Base-by-base conservation (phyloP, 768 basidiomycete species). In the Coprinellus micaceus region DNA sequence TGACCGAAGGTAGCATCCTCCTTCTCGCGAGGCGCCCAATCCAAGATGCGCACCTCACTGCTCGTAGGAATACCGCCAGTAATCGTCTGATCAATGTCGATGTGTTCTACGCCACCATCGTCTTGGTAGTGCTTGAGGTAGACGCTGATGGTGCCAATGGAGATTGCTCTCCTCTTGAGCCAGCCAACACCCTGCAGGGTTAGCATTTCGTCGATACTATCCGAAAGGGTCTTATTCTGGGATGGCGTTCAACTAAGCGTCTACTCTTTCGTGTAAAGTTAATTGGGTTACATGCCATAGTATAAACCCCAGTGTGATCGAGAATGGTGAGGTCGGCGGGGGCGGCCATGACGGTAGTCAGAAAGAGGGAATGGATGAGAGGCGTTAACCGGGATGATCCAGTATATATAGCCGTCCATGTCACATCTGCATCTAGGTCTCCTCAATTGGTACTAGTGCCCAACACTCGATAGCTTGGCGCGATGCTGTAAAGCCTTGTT, bases 171-270 rank as follows among this genome's bases (percentile, higher is more conserved):
- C 60, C 90, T 82, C 60, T 74, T 86, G 46, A 84, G 57, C 89
- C 89, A 92, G 33, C 84, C 67, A 30, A 91, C 77, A 48, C 89
- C 90, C 66, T 91, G 90, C 2, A 86, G 73, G 30, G 68, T 66
- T 39, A 91, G 82, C 58, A 92, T 84, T 25, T 75, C 75, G 52
- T 90, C 88, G 3, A 77, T 76, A 26, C 64, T 62, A 61, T 85
- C 87, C 36, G 84, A 86, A 51, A 89, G 76, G 1, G 73, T 43
- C 69, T 86, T 90, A 75, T 87, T 89, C 89, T 91, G 11, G 41
- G n/a, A 17, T 3, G 26, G 4, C 25, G 12, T 46, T 29, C 15
- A 52, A n/a, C 26, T n/a, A 37, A 43, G n/a, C 26, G 12, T 24
- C 3, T 19, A 11, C 22, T 25, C 5, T 4, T 19, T n/a, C 11